Percentiles rank a stretch among this genome's conserved stretches.
These are phyloP conservation scores for Phytopythium montanum DNA, from an alignment of 352 stramenopile species.

Conservation along the genomic window DNA sequence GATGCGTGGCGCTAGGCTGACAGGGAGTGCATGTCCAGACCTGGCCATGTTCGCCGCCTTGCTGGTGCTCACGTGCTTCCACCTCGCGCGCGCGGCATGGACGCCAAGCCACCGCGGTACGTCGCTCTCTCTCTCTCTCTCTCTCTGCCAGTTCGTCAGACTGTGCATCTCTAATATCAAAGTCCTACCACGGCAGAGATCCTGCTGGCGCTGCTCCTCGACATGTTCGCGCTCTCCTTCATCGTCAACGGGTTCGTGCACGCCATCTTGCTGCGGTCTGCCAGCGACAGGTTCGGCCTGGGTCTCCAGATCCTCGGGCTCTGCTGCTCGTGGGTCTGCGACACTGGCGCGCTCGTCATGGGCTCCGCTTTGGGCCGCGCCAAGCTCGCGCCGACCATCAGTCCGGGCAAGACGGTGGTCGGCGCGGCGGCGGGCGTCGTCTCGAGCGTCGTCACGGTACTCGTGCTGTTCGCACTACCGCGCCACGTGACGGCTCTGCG, in stretches of 20 bases:
- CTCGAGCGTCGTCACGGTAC: constrained; percentile 44
- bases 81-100: background rate
- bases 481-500: constrained; percentile 6
- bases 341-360: constrained; percentile 55
- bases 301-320: constrained; percentile 63
- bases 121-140: constrained; percentile 5
- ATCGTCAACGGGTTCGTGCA: constrained; percentile 59
- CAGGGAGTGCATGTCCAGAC: background rate
- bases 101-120: background rate
- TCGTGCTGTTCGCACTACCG: constrained; percentile 36
- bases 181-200: background rate
- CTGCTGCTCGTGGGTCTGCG: constrained; percentile 60
- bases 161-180: no score
- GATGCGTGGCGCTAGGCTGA: constrained; percentile 12
- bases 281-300: constrained; percentile 35
- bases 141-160: background rate
- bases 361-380: constrained; percentile 47
- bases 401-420: constrained; percentile 64
- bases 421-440: constrained; percentile 48
- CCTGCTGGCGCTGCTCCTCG: background rate
- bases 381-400: constrained; percentile 62
- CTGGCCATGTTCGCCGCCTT: constrained; percentile 4
- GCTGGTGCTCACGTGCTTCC: background rate
- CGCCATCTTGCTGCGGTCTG: constrained; percentile 56
- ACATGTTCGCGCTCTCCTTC: constrained; percentile 6